phyloP scores from a whole-genome alignment of 345 rosid species.

The Chamaenerion angustifolium region DNA sequence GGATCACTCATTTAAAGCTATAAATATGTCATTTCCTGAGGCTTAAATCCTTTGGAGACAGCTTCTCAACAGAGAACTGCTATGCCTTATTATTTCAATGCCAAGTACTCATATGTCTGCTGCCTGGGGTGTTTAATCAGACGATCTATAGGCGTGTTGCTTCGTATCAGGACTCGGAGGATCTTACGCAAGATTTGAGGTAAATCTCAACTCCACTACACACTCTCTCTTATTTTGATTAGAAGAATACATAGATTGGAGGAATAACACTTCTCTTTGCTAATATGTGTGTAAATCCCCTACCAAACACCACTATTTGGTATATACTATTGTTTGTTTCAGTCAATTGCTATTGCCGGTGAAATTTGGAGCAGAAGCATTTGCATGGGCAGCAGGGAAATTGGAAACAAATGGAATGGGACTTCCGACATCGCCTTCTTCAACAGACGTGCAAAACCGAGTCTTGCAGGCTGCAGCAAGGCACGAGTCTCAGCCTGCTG shows the following conservation, averaged over 20 bases:
- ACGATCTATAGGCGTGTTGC: constrained; percentile 53
- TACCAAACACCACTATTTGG: background rate
- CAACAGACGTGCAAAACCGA: constrained; percentile 62
- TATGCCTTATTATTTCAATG: background rate
- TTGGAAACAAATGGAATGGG: constrained; percentile 69
- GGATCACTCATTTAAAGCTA: no score
- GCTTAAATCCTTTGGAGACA: no score
- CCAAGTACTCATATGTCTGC: constrained; percentile 6
- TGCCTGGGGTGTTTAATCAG: constrained; percentile 20
- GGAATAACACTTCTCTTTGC: no score
- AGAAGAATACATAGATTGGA: no score
- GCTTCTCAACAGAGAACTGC: no score
- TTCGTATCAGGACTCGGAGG: constrained; percentile 51
- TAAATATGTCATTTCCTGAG: no score
- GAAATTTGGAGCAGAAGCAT: constrained; percentile 52
- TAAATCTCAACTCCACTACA: constrained; percentile 11
- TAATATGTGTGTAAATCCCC: no score
- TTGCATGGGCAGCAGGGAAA: constrained; percentile 81
- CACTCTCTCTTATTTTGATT: no score
- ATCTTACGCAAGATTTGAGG: constrained; percentile 65
- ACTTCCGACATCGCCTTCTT: constrained; percentile 88
- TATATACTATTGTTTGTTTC: constrained; percentile 1
- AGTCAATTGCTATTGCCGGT: constrained; percentile 60
- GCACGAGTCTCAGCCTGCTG: constrained; percentile 83
- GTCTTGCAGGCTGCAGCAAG: constrained; percentile 88